These are phyloP conservation scores for Helianthus annuus DNA, from an alignment of 129 eudicot genomes.

Conservation along the genomic window HanXRQr2.0-SUNRISE NC_035437.2:25766938-25767437, in stretches of 20 bases:
- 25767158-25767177: constrained; percentile 22
- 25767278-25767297: constrained; percentile 47
- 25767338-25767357: neutral
- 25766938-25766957: constrained; percentile 57
- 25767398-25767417: neutral
- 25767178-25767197: constrained; percentile 37
- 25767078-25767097: constrained; percentile 57
- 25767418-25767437: constrained; percentile 2
- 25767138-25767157: constrained; percentile 35
- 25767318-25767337: constrained; percentile 2
- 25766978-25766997: constrained; percentile 45
- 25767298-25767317: constrained; percentile 42
- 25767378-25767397: neutral
- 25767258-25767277: constrained; percentile 53
- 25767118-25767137: constrained; percentile 35
- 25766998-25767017: constrained; percentile 56
- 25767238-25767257: constrained; percentile 57
- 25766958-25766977: constrained; percentile 48
- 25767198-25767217: constrained; percentile 42
- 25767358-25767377: neutral
- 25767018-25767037: constrained; percentile 53
- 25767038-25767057: constrained; percentile 53
- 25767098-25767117: constrained; percentile 48
- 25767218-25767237: constrained; percentile 46
- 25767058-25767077: constrained; percentile 54